A percentile compares a stretch with the other conserved stretches of the same genome.
phyloP scores from a whole-genome alignment of 257 asterid genomes.

The Solanum sitiens region DNA sequence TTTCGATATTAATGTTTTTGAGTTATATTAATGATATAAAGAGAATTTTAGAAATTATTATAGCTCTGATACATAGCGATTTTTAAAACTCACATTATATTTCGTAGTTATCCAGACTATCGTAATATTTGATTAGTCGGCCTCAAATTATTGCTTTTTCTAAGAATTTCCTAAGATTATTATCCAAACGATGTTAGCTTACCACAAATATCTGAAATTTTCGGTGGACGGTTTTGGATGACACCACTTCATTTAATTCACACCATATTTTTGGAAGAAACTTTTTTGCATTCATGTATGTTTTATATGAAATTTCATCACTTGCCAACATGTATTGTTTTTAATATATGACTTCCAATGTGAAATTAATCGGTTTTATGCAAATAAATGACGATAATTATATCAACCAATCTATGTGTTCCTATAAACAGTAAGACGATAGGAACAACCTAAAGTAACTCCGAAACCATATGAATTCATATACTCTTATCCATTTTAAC shows the following conservation, averaged over 20 bases:
- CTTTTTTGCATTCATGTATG: neutral
- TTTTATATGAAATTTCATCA: neutral
- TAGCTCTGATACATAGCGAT: neutral
- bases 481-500: neutral
- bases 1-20: neutral
- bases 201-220: neutral
- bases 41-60: neutral
- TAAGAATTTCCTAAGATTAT: neutral
- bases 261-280: neutral
- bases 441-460: neutral
- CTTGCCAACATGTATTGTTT: neutral
- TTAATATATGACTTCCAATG: neutral
- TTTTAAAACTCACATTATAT: neutral
- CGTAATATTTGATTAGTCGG: neutral
- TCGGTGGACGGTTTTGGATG: accelerated
- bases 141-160: neutral
- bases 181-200: neutral
- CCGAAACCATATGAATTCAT: neutral
- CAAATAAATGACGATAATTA: neutral
- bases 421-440: neutral
- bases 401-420: neutral
- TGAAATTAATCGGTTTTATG: neutral
- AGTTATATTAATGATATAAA: neutral
- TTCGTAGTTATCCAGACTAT: neutral
- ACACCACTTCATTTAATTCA: neutral